Evolutionary conservation across 371 early-diverging fungal species (phyloP).

Genomic region (Parasitella parasitica): DNA sequence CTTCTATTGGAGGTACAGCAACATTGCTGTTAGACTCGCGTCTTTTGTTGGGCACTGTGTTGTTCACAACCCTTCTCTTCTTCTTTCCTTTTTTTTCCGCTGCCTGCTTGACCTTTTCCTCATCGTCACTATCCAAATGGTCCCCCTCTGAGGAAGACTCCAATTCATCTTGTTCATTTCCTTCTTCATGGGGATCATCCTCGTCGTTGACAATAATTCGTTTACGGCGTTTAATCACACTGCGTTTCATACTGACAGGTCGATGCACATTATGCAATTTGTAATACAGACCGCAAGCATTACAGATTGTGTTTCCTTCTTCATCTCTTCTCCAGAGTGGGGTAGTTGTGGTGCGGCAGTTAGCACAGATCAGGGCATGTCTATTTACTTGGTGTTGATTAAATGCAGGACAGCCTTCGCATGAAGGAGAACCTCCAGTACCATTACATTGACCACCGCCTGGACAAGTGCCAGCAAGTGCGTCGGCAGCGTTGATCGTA

Average conservation of each 20-base stretch:
- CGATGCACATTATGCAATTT: constrained; percentile 78
- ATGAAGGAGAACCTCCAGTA: constrained; percentile 70
- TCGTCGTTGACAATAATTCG: constrained; percentile 51
- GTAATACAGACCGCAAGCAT: constrained; percentile 88
- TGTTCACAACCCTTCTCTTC: neutral
- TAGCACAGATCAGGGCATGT: constrained; percentile 67
- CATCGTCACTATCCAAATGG: constrained; percentile 18
- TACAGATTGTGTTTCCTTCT: constrained; percentile 77
- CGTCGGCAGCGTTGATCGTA: constrained; percentile 6
- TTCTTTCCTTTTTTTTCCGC: constrained; percentile 3
- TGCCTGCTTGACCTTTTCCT: constrained; percentile 16
- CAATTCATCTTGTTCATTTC: constrained; percentile 11
- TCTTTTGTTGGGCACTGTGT: neutral
- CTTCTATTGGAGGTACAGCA: constrained; percentile 42
- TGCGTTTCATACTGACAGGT: constrained; percentile 80
- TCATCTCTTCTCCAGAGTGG: constrained; percentile 90
- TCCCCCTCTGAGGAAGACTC: constrained; percentile 4
- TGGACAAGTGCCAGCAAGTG: constrained; percentile 62
- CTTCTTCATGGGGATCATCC: neutral
- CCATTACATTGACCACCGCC: constrained; percentile 83
- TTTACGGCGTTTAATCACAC: constrained; percentile 82
- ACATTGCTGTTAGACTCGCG: neutral
- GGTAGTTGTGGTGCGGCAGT: constrained; percentile 81
- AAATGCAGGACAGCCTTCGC: constrained; percentile 78
- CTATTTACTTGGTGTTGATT: constrained; percentile 68